Base-by-base conservation (phyloP, 129 eudicot genomes). In the Tanacetum coccineum region DNA sequence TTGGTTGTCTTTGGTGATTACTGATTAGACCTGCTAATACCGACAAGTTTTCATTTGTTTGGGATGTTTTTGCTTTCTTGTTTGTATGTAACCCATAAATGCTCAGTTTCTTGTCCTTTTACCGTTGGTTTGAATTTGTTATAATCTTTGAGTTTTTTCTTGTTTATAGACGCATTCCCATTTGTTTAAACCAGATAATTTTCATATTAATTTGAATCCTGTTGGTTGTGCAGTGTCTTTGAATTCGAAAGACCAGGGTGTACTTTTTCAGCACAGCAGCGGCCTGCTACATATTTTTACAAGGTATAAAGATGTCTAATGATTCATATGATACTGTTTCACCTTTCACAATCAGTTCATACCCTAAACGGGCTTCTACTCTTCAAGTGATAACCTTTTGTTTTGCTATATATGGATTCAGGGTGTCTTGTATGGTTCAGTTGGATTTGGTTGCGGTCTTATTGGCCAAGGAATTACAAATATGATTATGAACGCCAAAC, bases 401-500 rank as follows among this genome's bases (percentile, higher is more conserved):
- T 46, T 70, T 30, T 81, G 32, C 61, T 72, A 25, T 9, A 70
- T 66, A 25, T 58, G 71, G 45, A 44, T n/a, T 22, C 79, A 93
- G 98, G 98, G 98, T 50, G 74, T 88, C 30, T 76, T 93, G 75
- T 93, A 93, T 75, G 98, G 98, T 28, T 77, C 96, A 4, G 90
- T 88, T 67, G 98, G 98, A 80, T 93, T 93, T 86, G 86, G 91
- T 11, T 93, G 96, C 47, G 98, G 98, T 68, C 68, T 93, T 74
- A 81, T 88, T 70, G 98, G 98, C 65, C 98, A 93, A 79, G 96
- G 96, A 71, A 93, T 93, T 44, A 95, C 98, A 72, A 93, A 93
- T 81, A 44, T 72, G 84, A 88, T 93, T 73, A 93, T 93, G 98
- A 93, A 85, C 26, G 95, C 95, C 39, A 93, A 88, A 81, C 58